Percentiles rank a stretch among this genome's conserved stretches.
Conservation (phyloP, 169 alveolate species). For the Plasmodium gonderi region DNA sequence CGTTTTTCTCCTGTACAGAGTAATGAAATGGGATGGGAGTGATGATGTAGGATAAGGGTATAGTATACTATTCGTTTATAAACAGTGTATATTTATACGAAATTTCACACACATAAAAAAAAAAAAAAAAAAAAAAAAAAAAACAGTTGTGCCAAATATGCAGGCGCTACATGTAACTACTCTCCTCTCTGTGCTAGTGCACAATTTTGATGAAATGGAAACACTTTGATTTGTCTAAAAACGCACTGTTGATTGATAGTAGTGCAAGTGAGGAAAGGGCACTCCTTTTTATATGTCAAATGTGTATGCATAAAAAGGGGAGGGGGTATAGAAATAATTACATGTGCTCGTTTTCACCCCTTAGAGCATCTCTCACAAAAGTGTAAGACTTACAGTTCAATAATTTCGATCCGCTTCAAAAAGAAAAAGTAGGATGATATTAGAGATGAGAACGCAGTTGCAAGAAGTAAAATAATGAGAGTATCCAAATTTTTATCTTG, state of each 20-base stretch:
- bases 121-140: neutral
- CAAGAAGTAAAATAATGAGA: conserved; percentile 12
- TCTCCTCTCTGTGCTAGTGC: too few species aligned
- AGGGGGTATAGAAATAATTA: too few species aligned
- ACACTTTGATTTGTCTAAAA: too few species aligned
- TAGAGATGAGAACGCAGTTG: conserved; percentile 33
- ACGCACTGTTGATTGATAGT: too few species aligned
- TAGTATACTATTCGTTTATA: neutral
- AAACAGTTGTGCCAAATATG: neutral
- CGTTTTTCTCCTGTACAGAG: conserved; percentile 60
- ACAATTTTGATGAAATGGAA: too few species aligned
- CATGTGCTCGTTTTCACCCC: neutral
- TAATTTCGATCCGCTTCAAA: conserved; percentile 38
- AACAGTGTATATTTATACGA: too few species aligned
- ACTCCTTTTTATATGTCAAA: too few species aligned
- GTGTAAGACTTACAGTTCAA: conserved; percentile 57
- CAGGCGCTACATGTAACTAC: too few species aligned
- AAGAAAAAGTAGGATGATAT: conserved; percentile 47
- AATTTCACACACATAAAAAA: neutral
- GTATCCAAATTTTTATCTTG: conserved; percentile 18
- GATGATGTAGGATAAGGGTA: neutral
- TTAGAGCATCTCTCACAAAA: too few species aligned
- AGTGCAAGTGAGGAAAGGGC: too few species aligned
- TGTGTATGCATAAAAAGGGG: neutral
- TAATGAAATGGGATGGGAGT: neutral